Percentiles rank a stretch among this genome's conserved stretches.
Conservation (phyloP, 352 stramenopile genomes). For the Pythium scleroteichum region DNA sequence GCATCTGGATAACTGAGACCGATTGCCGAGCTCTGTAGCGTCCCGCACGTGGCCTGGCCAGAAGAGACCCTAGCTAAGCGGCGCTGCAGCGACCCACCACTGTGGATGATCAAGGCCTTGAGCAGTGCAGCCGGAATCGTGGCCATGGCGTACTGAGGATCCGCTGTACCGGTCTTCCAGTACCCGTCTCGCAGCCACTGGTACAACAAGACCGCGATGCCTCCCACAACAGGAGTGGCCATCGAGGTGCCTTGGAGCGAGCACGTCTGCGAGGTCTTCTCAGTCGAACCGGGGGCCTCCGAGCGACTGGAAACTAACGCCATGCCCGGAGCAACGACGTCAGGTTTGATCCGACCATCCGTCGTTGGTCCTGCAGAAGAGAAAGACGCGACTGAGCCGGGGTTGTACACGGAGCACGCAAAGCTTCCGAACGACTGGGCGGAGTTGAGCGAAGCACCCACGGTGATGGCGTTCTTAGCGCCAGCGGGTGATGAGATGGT, state of each 20-base stretch:
- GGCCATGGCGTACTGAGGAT: conserved; percentile 54
- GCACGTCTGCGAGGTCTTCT: conserved; percentile 55
- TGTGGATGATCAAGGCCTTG: conserved; percentile 84
- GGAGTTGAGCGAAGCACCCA: conserved; percentile 73
- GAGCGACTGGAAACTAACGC: conserved; percentile 75
- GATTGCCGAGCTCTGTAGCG: conserved; percentile 33
- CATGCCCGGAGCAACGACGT: conserved; percentile 86
- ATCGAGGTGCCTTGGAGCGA: conserved; percentile 79
- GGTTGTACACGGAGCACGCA: conserved; percentile 65
- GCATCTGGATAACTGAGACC: conserved; percentile 62
- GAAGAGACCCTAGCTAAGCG: conserved; percentile 43
- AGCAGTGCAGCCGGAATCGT: conserved; percentile 68
- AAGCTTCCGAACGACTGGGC: conserved; percentile 48
- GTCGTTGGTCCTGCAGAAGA: conserved; percentile 78
- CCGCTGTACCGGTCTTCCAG: conserved; percentile 66
- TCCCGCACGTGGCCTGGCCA: conserved; percentile 49
- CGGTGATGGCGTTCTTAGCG: conserved; percentile 84
- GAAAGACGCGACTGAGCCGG: conserved; percentile 79
- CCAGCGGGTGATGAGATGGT: conserved; percentile 82
- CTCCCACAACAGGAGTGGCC: conserved; percentile 71
- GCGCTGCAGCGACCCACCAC: conserved; percentile 49
- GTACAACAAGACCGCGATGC: conserved; percentile 69
- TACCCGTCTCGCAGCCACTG: conserved; percentile 81
- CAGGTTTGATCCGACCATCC: conserved; percentile 86
- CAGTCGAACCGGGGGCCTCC: conserved; percentile 47